Evolutionary conservation across 2,329 filamentous ascomycete genomes (phyloP), one percentile per base, ranked within the genome.

Genomic region (Aspergillus tamarii): DNA sequence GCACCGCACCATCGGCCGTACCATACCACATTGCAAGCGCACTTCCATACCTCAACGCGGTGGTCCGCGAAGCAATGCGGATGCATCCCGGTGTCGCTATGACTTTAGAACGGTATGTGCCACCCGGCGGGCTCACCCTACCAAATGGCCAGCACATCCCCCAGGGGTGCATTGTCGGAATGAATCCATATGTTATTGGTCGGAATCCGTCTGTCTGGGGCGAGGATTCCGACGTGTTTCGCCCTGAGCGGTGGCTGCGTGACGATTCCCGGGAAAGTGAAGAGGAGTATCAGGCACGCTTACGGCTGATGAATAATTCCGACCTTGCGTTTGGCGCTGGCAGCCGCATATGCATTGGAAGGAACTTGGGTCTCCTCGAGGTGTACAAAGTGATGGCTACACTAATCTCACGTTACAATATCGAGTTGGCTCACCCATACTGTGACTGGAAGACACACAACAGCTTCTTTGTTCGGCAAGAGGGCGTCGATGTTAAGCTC

Each of bases 391-490:
- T 88, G 41, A 74, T 86, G 41, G 84, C 85, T 5, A 81, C 84
- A 41, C 75, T 88, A 30, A 73, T 86, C 19, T 65, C 61, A n/a
- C 23, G 65, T 74, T 88, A 83, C 69, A 76, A 84, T 52, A 83
- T 88, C 65, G 77, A 84, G 71, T 76, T 87, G 30, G 80, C 82
- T n/a, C 77, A 84, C 62, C 84, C 84, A 0, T 78, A 79, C 11
- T 78, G 82, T 48, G 79, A 82, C 58, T 77, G 87, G 67, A 81
- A 80, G 64, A 83, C 84, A n/a, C 81, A 84, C 60, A 82, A 85
- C 23, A 86, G 84, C 4, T 88, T 87, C 73, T 88, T 88, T 68
- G 85, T 88, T 11, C 84, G 87, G 11, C 86, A 88, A 72, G 78
- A 83, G 57, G 85, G 86, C 0, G 70, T 88, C 64, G 80, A 86